phyloP scores from a whole-genome alignment of 2,329 filamentous ascomycete genomes.

The Hypoxylon sp. region DNA sequence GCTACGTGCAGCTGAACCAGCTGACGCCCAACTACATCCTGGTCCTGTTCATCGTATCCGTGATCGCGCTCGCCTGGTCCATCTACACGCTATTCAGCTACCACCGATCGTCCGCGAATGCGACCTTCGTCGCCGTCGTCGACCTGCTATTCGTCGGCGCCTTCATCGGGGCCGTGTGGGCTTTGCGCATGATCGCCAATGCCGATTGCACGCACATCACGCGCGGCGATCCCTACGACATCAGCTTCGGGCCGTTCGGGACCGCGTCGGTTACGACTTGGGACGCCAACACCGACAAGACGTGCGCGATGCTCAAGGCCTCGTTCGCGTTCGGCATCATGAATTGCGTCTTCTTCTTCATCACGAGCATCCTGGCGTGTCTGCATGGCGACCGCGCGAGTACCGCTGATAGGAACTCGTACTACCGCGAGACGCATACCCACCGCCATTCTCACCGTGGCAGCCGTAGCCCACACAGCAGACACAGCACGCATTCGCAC shows the following conservation, averaged over 20 bases:
- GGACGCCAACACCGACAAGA: slow-evolving; percentile 75
- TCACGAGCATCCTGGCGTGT: slow-evolving; percentile 80
- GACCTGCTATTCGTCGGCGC: slow-evolving; percentile 75
- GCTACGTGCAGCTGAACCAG: slow-evolving; percentile 69
- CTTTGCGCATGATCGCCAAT: slow-evolving; percentile 70
- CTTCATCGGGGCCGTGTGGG: slow-evolving; percentile 74
- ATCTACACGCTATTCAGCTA: slow-evolving; percentile 77
- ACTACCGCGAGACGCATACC: slow-evolving; percentile 65
- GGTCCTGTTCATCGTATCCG: slow-evolving; percentile 76
- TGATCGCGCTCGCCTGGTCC: slow-evolving; percentile 74
- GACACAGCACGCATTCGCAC: slow-evolving; percentile 65
- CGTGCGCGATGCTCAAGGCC: slow-evolving; percentile 93
- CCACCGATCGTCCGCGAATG: slow-evolving; percentile 73
- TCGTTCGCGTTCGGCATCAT: slow-evolving; percentile 92
- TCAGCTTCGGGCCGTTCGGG: slow-evolving; percentile 74
- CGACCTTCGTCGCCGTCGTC: slow-evolving; percentile 72
- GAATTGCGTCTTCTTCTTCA: slow-evolving; percentile 84
- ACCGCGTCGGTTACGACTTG: slow-evolving; percentile 67
- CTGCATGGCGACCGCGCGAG: slow-evolving; percentile 65
- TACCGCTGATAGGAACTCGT: slow-evolving; percentile 55
- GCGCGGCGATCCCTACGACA: slow-evolving; percentile 65
- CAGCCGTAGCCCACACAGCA: slow-evolving; percentile 60
- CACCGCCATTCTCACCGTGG: slow-evolving; percentile 63
- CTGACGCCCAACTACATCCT: slow-evolving; percentile 75
- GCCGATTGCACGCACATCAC: slow-evolving; percentile 78